Conservation (phyloP, 129 eudicot genomes). For the Dittrichia graveolens region DNA sequence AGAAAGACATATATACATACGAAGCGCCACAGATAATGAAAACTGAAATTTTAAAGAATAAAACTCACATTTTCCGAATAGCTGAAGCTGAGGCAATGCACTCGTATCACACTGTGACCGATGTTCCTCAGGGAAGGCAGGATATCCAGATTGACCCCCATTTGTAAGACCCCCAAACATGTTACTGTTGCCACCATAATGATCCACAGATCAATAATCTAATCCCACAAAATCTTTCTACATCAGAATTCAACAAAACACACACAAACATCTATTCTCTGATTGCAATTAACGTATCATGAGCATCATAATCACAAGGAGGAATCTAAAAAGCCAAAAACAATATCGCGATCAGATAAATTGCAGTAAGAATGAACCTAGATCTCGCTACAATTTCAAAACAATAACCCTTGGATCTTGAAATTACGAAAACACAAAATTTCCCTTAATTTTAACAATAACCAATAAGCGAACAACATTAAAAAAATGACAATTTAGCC, state of each 20-base stretch:
- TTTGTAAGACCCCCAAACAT: conserved; percentile 58
- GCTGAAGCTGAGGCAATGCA: conserved; percentile 58
- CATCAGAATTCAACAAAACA: conserved; percentile 23
- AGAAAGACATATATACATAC: not conserved
- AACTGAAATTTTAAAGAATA: too few relatives aligned
- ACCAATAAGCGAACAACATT: too few relatives aligned
- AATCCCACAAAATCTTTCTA: conserved; percentile 16
- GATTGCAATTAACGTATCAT: not conserved
- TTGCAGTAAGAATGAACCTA: not conserved
- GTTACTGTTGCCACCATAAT: conserved; percentile 35
- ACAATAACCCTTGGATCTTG: conserved; percentile 11
- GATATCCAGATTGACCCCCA: conserved; percentile 33
- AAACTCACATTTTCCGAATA: conserved; percentile 62
- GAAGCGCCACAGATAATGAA: not conserved
- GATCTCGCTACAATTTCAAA: not conserved
- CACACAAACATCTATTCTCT: conserved; percentile 12
- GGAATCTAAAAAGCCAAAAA: not conserved
- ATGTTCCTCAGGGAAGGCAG: conserved; percentile 38
- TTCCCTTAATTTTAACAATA: not conserved
- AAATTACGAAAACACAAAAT: conserved; percentile 10
- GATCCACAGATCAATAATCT: conserved; percentile 15
- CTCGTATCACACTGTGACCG: conserved; percentile 39
- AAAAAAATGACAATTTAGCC: too few relatives aligned
- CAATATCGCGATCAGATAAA: not conserved
- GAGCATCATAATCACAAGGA: not conserved